Evolutionary conservation across 352 stramenopile species (phyloP).

Genomic region (Globisporangium splendens): DNA sequence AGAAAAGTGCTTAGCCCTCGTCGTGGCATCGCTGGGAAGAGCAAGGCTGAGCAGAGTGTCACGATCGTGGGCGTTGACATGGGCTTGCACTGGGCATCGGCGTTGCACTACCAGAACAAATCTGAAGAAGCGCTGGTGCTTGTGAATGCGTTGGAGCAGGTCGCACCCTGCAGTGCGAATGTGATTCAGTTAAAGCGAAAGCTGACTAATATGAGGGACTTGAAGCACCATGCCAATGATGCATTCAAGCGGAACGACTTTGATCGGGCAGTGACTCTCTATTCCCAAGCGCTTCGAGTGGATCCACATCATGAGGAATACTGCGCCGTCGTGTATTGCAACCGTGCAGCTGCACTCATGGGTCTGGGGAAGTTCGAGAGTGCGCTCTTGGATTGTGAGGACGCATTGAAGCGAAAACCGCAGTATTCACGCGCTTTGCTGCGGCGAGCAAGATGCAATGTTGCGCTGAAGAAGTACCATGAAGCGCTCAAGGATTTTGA

Average conservation of each 20-base stretch:
- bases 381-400: slow-evolving; percentile 72
- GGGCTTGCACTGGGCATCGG: slow-evolving; percentile 41
- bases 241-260: slow-evolving; percentile 61
- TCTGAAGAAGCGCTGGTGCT: slow-evolving; percentile 51
- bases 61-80: slow-evolving; percentile 60
- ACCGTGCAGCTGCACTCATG: slow-evolving; percentile 80
- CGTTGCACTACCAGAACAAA: slow-evolving; percentile 78
- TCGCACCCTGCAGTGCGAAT: slow-evolving; percentile 65
- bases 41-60: slow-evolving; percentile 34
- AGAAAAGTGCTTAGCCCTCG: background rate
- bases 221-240: slow-evolving; percentile 67
- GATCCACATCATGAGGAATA: slow-evolving; percentile 70
- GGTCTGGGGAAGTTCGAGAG: slow-evolving; percentile 55
- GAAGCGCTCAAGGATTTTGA: slow-evolving; percentile 76
- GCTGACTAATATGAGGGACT: slow-evolving; percentile 60
- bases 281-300: slow-evolving; percentile 61
- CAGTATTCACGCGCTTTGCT: slow-evolving; percentile 57
- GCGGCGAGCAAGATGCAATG: slow-evolving; percentile 66
- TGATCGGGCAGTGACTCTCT: slow-evolving; percentile 45
- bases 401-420: slow-evolving; percentile 58
- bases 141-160: slow-evolving; percentile 52
- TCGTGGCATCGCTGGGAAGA: background rate
- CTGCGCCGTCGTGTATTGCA: slow-evolving; percentile 78
- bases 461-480: slow-evolving; percentile 50
- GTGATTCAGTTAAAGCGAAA: slow-evolving; percentile 68